A percentile compares a stretch with the other conserved stretches of the same genome.
These are phyloP conservation scores for Colletotrichum acutatum DNA, from an alignment of 2,329 filamentous ascomycete genomes.

Conservation along the genomic window DNA sequence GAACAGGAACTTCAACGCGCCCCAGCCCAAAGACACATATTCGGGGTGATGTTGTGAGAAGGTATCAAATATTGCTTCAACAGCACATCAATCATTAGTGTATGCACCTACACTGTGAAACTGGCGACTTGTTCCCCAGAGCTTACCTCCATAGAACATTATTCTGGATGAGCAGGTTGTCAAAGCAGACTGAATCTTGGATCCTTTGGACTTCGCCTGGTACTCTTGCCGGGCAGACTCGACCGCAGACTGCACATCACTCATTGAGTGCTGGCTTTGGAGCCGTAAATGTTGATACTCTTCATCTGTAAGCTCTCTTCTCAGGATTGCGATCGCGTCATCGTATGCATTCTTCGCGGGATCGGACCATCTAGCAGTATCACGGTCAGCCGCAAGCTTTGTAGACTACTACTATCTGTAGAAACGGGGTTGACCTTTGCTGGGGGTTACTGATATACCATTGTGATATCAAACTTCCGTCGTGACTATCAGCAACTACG, in stretches of 20 bases:
- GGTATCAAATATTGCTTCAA: conserved; percentile 4
- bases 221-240: neutral
- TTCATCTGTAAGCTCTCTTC: neutral
- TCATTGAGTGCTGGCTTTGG: neutral
- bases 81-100: neutral
- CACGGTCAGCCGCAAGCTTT: neutral
- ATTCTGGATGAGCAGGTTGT: conserved; percentile 4
- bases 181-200: neutral
- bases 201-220: neutral
- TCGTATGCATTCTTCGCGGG: conserved; percentile 8
- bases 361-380: neutral
- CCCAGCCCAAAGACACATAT: conserved; percentile 7
- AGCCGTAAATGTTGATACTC: neutral
- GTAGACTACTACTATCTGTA: neutral
- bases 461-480: neutral
- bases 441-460: neutral
- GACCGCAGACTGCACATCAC: neutral
- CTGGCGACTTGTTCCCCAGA: neutral
- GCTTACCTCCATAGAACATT: conserved; percentile 12
- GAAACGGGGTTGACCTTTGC: neutral
- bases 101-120: too few species aligned
- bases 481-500: neutral
- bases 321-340: neutral
- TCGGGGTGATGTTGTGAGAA: conserved; percentile 12
- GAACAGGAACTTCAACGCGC: conserved; percentile 5